Base-by-base conservation (phyloP, 768 basidiomycete genomes). In the Calvatia gigantea region DNA sequence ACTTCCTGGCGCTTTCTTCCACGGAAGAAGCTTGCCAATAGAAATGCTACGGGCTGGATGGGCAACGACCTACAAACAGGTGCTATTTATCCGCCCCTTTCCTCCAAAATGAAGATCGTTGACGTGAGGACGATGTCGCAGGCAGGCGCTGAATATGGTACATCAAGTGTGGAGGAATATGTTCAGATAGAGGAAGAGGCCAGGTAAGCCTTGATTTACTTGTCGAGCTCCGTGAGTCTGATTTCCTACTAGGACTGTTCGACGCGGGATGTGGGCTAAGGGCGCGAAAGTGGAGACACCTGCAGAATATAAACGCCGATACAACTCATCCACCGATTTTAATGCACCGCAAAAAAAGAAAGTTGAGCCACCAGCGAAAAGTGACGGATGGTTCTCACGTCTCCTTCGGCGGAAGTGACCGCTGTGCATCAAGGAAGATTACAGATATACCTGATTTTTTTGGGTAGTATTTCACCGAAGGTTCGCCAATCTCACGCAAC, bases 41-140 rank as follows among this genome's bases (percentile, higher is more conserved):
- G 84, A 91, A 61, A 94, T 96, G 92, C 70, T 96, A 1, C 79
- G 79, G 19, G 81, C 85, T 0, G 94, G 94, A 3, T 87, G 85
- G 75, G 94, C 74, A 0, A 80, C 81, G 0, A 85, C 82, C 0
- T 97, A 96, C 63, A 80, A 83, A 53, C 87, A 89, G 67, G 77
- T 76, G n/a, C n/a, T 35, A 5, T 37, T 41, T 29, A 0, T 4
- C 37, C 32, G 35, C 14, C 35, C 32, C 9, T 42, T 43, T 37
- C 41, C 9, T 25, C 33, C 6, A 39, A 9, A 29, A 7, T 0
- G 19, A 50, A 15, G 39, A 9, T 28, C 57, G n/a, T n/a, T n/a
- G n/a, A n/a, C n/a, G n/a, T n/a, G 49, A 27, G 15, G 15, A 14
- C 29, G 50, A 42, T 17, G 27, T 15, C 0, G 41, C 51, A 80